phyloP scores from a whole-genome alignment of 179 eudicot genomes.

The Corrigiola litoralis region DNA sequence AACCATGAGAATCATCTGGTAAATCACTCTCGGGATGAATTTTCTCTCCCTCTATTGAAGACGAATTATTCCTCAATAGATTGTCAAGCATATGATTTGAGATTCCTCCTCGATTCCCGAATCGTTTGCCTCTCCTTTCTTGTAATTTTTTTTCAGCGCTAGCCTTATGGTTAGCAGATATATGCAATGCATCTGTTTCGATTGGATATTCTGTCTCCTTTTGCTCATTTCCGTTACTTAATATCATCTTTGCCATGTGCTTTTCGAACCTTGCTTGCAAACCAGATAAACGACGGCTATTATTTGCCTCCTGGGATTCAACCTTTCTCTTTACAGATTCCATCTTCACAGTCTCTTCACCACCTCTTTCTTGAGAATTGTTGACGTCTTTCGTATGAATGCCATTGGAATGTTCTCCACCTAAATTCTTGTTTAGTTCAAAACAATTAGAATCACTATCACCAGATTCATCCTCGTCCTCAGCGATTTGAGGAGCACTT shows the following conservation, averaged over 20 bases:
- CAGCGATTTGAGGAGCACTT: slow-evolving; percentile 76
- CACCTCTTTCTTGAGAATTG: slow-evolving; percentile 19
- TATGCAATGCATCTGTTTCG: slow-evolving; percentile 24
- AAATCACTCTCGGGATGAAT: slow-evolving; percentile 44
- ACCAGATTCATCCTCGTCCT: slow-evolving; percentile 46
- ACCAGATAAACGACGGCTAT: slow-evolving; percentile 30
- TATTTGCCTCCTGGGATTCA: slow-evolving; percentile 26
- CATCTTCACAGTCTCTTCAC: slow-evolving; percentile 14
- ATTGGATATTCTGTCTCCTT: slow-evolving; percentile 11
- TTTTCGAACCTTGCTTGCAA: slow-evolving; percentile 65
- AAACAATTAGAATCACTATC: slow-evolving; percentile 78
- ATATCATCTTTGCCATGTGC: slow-evolving; percentile 48
- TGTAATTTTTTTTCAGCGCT: slow-evolving; percentile 26
- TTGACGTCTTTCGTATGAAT: slow-evolving; percentile 1
- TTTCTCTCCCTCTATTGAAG: slow-evolving; percentile 49
- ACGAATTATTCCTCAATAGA: slow-evolving; percentile 51
- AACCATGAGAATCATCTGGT: slow-evolving; percentile 33
- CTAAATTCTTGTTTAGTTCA: slow-evolving; percentile 47
- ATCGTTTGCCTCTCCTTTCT: slow-evolving; percentile 38
- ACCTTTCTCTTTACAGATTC: slow-evolving; percentile 29
- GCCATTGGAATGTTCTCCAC: slow-evolving; percentile 25
- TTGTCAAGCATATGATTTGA: slow-evolving; percentile 37
- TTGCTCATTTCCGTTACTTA: slow-evolving; percentile 22
- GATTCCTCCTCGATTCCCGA: slow-evolving; percentile 30
- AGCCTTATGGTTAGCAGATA: slow-evolving; percentile 32